Base-by-base conservation (phyloP, 257 asterid species). In the Lycium barbarum region DNA sequence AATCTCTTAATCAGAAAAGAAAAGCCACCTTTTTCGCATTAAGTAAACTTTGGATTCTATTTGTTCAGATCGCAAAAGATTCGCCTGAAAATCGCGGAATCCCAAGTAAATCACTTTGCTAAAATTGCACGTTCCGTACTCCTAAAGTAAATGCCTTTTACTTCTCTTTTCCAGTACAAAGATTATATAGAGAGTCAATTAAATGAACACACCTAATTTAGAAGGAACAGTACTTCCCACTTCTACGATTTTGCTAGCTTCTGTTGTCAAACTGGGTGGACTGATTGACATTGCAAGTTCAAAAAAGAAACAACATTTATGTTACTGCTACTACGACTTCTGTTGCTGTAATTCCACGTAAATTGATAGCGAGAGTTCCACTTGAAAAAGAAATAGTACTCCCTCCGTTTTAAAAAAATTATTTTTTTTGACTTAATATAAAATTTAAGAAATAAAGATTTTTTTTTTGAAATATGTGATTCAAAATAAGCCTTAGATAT, bases 51-150 rank as follows among this genome's bases (percentile, higher is more conserved):
- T 7, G 82, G 81, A 76, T 74, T 11, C 81, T 49, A 74, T 3
- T 74, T 36, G 26, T 40, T 58, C 65, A 58, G 65, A 5, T 22
- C 5, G 58, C 20, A 2, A 57, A 17, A 73, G 80, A 73, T 73
- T 73, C 61, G 40, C 7, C 61, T 51, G 62, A 49, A 76, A 26
- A 76, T 53, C 4, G 82, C 82, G 4, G 82, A 76, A 76, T 76
- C 82, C 65, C 82, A 76, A 76, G 82, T 51, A 76, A 76, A 76
- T 76, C 15, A 51, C 63, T 76, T 51, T 49, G 68, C 36, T 62
- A 20, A 3, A 9, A 20, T 4, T 62, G 43, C 26, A 76, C 26
- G 9, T 76, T 51, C 63, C 82, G 82, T 76, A 76, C 82, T 26
- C 47, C 7, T 22, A 7, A 76, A 76, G 63, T 7, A 51, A 51